Conservation (phyloP, 495 filamentous ascomycete genomes). For the Penicillium waksmanii region DNA sequence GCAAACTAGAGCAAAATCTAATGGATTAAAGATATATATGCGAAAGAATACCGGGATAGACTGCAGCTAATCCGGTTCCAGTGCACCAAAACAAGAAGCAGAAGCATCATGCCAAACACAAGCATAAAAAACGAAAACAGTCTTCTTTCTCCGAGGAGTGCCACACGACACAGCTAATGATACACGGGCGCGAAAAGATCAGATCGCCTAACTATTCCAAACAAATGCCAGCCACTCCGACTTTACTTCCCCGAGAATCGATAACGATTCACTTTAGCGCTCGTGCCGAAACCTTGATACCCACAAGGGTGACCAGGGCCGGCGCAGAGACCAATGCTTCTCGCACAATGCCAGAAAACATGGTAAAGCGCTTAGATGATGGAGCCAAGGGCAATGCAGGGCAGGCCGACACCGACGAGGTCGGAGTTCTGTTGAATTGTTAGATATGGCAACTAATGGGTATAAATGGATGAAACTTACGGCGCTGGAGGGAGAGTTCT, state of each 20-base stretch:
- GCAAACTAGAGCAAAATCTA: slow-evolving; percentile 27
- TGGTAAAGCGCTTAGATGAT: slow-evolving; percentile 44
- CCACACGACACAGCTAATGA: slow-evolving; percentile 43
- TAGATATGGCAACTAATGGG: slow-evolving; percentile 7
- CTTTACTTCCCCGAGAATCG: slow-evolving; percentile 28
- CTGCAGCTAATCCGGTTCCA: slow-evolving; percentile 28
- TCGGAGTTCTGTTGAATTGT: slow-evolving; percentile 27
- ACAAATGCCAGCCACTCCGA: slow-evolving; percentile 24
- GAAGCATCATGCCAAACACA: slow-evolving; percentile 25
- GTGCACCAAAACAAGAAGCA: slow-evolving; percentile 29
- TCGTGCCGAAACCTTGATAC: slow-evolving; percentile 13
- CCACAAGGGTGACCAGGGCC: slow-evolving; percentile 10
- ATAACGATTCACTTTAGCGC: slow-evolving; percentile 22
- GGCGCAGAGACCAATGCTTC: slow-evolving; percentile 15
- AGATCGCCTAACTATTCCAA: slow-evolving; percentile 32
- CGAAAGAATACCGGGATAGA: slow-evolving; percentile 20
- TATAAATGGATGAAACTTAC: slow-evolving; percentile 26
- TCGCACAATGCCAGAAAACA: slow-evolving; percentile 21
- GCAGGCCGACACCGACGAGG: slow-evolving; percentile 50
- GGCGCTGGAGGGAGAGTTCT: slow-evolving; percentile 43
- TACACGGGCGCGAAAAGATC: slow-evolving; percentile 34
- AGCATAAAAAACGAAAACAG: slow-evolving; percentile 31
- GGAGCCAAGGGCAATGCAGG: slow-evolving; percentile 55
- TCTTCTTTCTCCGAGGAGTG: slow-evolving; percentile 43
- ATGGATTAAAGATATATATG: slow-evolving; percentile 37